Conservation (phyloP, 768 basidiomycete genomes). For the Dictyophora rubrovolvata region DNA sequence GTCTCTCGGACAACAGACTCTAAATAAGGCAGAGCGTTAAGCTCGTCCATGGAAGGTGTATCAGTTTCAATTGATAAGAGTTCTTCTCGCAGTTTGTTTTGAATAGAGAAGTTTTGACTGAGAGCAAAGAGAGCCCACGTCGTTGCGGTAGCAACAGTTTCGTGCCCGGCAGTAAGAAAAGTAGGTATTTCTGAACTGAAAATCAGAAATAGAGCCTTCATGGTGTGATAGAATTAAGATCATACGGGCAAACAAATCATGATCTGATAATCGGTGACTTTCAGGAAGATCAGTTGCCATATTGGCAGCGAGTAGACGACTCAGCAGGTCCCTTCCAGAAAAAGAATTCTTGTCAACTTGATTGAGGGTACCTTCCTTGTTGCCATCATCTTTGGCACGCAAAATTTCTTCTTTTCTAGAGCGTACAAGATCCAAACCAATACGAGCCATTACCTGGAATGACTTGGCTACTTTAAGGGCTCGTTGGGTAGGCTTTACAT, state of each 20-base stretch:
- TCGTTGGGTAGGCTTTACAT: neutral
- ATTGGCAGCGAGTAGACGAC: slow-evolving; percentile 53
- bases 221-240: neutral
- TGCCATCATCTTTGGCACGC: slow-evolving; percentile 15
- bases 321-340: slow-evolving; percentile 44
- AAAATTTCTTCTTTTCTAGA: slow-evolving; percentile 23
- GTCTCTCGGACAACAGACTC: slow-evolving; percentile 55
- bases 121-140: slow-evolving; percentile 55
- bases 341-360: slow-evolving; percentile 10
- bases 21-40: slow-evolving; percentile 56
- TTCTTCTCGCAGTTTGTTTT: slow-evolving; percentile 50
- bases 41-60: slow-evolving; percentile 58
- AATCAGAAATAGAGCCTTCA: neutral
- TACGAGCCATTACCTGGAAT: slow-evolving; percentile 7
- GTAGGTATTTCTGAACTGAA: slow-evolving; percentile 45
- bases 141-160: slow-evolving; percentile 38
- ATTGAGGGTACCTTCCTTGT: slow-evolving; percentile 18
- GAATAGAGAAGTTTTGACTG: slow-evolving; percentile 35
- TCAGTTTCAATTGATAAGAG: slow-evolving; percentile 41
- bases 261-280: slow-evolving; percentile 45
- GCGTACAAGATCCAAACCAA: slow-evolving; percentile 16
- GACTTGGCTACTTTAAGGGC: neutral
- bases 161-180: slow-evolving; percentile 50
- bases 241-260: slow-evolving; percentile 50
- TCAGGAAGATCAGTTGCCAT: slow-evolving; percentile 49